These are phyloP conservation scores for Erythrophleum ivorense DNA, from an alignment of 331 rosid genomes.

Conservation along the genomic window DNA sequence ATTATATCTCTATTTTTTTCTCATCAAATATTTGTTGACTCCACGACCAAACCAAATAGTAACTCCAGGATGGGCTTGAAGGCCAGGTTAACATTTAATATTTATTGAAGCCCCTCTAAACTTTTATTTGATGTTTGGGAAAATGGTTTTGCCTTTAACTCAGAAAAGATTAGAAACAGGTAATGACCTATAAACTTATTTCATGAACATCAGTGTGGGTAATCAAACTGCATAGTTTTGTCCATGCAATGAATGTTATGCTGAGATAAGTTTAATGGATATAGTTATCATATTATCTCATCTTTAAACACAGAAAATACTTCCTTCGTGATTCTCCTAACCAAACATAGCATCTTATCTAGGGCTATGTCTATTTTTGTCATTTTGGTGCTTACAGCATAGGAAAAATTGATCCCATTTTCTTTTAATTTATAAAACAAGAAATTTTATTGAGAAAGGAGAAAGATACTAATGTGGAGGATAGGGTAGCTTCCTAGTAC, in stretches of 20 bases:
- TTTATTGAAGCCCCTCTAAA: background rate
- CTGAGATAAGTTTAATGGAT: background rate
- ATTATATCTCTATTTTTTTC: background rate
- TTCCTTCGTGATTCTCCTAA: background rate
- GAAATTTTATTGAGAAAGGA: background rate
- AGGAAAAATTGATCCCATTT: background rate
- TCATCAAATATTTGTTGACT: conserved; percentile 18
- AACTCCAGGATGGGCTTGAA: conserved; percentile 27
- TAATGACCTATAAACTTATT: background rate
- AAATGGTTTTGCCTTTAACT: background rate
- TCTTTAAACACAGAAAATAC: background rate
- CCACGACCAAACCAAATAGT: conserved; percentile 27
- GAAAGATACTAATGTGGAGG: background rate
- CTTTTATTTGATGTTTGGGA: conserved; percentile 27
- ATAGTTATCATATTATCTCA: background rate
- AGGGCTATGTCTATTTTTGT: background rate
- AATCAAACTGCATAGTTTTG: conserved; percentile 1
- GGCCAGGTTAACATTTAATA: conserved; percentile 8
- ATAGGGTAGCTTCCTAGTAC: background rate
- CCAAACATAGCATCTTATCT: background rate
- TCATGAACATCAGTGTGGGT: background rate
- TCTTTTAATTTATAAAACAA: background rate
- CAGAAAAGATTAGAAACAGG: conserved; percentile 2
- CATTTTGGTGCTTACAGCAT: conserved; percentile 21
- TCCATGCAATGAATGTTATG: background rate